Percentiles rank a stretch among this genome's conserved stretches.
These are phyloP conservation scores for Parietaria judaica DNA, from an alignment of 306 rosid species.

Conservation along the genomic window DNA sequence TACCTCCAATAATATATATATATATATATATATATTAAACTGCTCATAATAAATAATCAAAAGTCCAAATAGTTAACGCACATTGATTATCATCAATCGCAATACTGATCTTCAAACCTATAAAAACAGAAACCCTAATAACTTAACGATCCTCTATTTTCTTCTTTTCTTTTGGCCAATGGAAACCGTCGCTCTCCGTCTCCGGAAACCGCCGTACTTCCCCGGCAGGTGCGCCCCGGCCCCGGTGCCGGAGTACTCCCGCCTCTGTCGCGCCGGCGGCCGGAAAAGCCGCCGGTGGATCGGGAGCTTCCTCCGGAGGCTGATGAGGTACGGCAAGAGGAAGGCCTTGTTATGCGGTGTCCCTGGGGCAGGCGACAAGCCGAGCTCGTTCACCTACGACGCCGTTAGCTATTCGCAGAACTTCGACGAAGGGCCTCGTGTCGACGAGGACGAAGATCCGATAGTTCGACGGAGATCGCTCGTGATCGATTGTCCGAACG, in stretches of 20 bases:
- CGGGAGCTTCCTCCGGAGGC: constrained; percentile 44
- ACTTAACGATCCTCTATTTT: not conserved
- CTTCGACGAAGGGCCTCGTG: constrained; percentile 54
- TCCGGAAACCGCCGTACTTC: constrained; percentile 20
- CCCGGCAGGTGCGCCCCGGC: constrained; percentile 33
- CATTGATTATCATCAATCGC: no score
- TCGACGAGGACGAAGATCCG: constrained; percentile 15
- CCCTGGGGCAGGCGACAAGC: constrained; percentile 12
- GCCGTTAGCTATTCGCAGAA: constrained; percentile 76
- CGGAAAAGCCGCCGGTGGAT: constrained; percentile 29
- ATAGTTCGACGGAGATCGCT: constrained; percentile 23
- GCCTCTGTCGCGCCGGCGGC: constrained; percentile 24
- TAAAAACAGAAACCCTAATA: not conserved
- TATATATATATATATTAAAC: no score
- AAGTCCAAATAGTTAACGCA: no score
- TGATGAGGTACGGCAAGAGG: constrained; percentile 41
- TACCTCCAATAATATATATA: not conserved
- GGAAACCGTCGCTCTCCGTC: constrained; percentile 34
- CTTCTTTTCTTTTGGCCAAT: constrained; percentile 11
- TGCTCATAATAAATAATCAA: no score
- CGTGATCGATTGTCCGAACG: constrained; percentile 14
- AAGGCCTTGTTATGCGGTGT: constrained; percentile 27
- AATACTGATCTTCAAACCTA: not conserved
- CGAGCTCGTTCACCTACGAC: constrained; percentile 66
- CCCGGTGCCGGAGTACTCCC: constrained; percentile 47